These are phyloP conservation scores for Nakazawaea sp. DNA, from an alignment of 805 yeast species.

Conservation along the genomic window DNA sequence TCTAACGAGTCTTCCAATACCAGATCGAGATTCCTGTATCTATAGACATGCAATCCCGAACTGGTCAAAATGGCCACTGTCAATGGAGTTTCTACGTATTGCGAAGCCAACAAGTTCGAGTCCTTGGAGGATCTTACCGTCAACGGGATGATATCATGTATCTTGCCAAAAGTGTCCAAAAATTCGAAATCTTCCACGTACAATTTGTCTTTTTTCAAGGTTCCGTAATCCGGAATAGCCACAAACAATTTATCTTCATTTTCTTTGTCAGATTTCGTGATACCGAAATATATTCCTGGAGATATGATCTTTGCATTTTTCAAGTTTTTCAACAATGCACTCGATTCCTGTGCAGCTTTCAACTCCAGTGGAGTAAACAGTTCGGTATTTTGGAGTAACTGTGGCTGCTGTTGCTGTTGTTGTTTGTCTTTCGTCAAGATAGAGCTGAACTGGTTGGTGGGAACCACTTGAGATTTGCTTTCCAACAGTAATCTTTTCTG, in stretches of 20 bases:
- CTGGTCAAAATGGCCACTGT: slow-evolving; percentile 79
- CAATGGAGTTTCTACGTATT: slow-evolving; percentile 60
- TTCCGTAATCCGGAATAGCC: slow-evolving; percentile 80
- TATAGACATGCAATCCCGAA: slow-evolving; percentile 68
- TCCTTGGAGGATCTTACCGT: slow-evolving; percentile 73
- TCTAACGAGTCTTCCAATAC: slow-evolving; percentile 60
- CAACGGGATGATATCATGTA: slow-evolving; percentile 68
- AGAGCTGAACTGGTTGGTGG: slow-evolving; percentile 1
- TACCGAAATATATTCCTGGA: slow-evolving; percentile 83
- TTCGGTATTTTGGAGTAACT: slow-evolving; percentile 23
- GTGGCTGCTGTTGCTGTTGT: slow-evolving; percentile 23
- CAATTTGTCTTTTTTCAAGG: slow-evolving; percentile 63
- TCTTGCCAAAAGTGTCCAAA: slow-evolving; percentile 49
- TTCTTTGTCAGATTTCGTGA: slow-evolving; percentile 28
- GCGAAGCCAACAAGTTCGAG: slow-evolving; percentile 82
- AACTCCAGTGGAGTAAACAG: slow-evolving; percentile 23
- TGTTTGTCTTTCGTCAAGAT: slow-evolving; percentile 19
- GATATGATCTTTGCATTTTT: slow-evolving; percentile 57
- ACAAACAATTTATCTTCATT: slow-evolving; percentile 52
- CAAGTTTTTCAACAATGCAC: slow-evolving; percentile 49
- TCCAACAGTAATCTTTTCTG: slow-evolving; percentile 1
- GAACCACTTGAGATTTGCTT: background rate
- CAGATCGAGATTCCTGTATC: slow-evolving; percentile 74
- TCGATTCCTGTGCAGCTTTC: slow-evolving; percentile 48
- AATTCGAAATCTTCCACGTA: slow-evolving; percentile 79